Base-by-base conservation (phyloP, 345 rosid genomes). In the Arabidopsis suecica region DNA sequence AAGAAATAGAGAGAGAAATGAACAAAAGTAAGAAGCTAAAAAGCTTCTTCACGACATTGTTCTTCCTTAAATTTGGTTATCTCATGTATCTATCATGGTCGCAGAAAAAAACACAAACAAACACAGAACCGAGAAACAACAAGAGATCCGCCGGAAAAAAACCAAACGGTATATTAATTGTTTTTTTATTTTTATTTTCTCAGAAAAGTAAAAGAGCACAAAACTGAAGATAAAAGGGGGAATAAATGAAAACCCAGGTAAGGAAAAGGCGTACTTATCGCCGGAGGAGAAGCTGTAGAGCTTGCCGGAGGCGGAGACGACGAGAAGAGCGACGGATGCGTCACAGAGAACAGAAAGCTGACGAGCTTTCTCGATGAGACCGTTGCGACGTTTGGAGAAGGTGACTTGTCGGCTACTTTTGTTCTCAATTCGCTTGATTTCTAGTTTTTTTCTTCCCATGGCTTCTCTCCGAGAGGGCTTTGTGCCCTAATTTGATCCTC, bases 291-390 rank as follows among this genome's bases (percentile, higher is more conserved):
- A 77, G 67, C 76, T 77, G 55, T 77, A 77, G 22, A 77, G 80
- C 37, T 77, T 77, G 3, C 71, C 61, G 56, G 80, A 77, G 48
- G 80, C 53, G 6, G 80, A 77, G 66, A 77, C 68, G 16, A 77
- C 72, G 38, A 77, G 80, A 20, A 77, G 76, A 37, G 80, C 80
- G 13, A 77, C 72, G 61, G 80, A 70, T 9, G 80, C 86, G 74
- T 91, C 92, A 69, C 97, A 88, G 53, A 91, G 94, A 71, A 91
- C 74, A 61, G 94, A 81, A 82, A 91, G 89, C 74, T 91, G 88
- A 16, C 78, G 85, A 68, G 94, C 91, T 71, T 91, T 91, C 76
- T 91, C 90, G 72, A 87, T 79, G 80, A 89, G 76, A 37, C 80
- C 80, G 76, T 32, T 77, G n/a, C 94, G 86, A 20, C 97, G 76